These are phyloP conservation scores for Starmerella vitae DNA, from an alignment of 805 yeast genomes.

Conservation along the genomic window DNA sequence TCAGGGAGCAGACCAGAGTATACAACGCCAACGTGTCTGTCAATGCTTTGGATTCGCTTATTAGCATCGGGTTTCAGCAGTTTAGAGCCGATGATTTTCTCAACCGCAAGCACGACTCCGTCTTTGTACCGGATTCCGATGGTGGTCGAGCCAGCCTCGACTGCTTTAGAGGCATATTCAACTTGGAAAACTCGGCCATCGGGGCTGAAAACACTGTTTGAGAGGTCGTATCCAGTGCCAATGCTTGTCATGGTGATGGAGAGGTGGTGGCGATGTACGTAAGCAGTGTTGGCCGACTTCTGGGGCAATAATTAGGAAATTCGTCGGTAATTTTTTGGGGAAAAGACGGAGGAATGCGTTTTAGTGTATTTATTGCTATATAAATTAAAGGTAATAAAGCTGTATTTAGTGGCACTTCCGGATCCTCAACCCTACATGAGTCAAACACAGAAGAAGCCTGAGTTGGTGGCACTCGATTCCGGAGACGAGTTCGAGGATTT, in stretches of 20 bases:
- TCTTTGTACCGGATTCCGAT: slow-evolving; percentile 84
- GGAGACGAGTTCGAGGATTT: slow-evolving; percentile 97
- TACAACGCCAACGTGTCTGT: slow-evolving; percentile 84
- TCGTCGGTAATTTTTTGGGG: too few relatives aligned
- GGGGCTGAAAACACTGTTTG: slow-evolving; percentile 88
- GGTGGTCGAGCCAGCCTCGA: slow-evolving; percentile 92
- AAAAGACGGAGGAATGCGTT: too few relatives aligned
- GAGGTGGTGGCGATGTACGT: neutral
- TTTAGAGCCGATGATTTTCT: slow-evolving; percentile 76
- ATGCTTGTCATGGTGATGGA: slow-evolving; percentile 56
- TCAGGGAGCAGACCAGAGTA: slow-evolving; percentile 94
- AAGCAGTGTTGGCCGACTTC: too few relatives aligned
- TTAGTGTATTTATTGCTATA: too few relatives aligned
- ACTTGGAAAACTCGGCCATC: slow-evolving; percentile 65
- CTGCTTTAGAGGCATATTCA: slow-evolving; percentile 94
- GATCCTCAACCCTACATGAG: too few relatives aligned
- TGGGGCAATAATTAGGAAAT: too few relatives aligned
- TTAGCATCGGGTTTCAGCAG: slow-evolving; percentile 79
- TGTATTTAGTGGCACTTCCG: too few relatives aligned
- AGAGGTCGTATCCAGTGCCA: slow-evolving; percentile 97
- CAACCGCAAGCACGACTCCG: slow-evolving; percentile 96
- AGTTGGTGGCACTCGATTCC: slow-evolving; percentile 65
- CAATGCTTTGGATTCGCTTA: slow-evolving; percentile 83
- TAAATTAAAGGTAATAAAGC: too few relatives aligned
- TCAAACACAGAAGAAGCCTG: slow-evolving; percentile 4